Conservation (phyloP, 345 rosid species). For the Raphanus raphanistrum region DNA sequence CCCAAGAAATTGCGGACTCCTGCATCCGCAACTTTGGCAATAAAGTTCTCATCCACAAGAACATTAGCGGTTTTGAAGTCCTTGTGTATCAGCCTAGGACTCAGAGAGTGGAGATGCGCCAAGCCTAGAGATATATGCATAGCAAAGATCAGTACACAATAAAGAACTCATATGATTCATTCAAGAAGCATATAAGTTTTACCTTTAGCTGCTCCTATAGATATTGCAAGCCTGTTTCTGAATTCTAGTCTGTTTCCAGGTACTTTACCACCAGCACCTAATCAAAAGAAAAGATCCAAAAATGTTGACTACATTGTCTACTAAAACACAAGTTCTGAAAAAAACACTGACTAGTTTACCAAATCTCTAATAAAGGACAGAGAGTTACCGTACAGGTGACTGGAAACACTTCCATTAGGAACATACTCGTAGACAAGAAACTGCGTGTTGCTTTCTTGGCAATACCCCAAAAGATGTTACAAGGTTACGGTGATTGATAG, state of each 20-base stretch:
- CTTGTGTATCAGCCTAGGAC: constrained; percentile 85
- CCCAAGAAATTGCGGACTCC: constrained; percentile 83
- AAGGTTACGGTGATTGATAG: constrained; percentile 82
- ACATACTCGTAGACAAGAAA: constrained; percentile 81
- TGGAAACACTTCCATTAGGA: constrained; percentile 97
- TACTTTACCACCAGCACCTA: constrained; percentile 64
- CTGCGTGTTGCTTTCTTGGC: constrained; percentile 81
- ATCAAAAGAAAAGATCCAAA: neutral
- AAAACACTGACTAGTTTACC: constrained; percentile 15
- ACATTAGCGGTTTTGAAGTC: constrained; percentile 92
- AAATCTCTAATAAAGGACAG: constrained; percentile 43
- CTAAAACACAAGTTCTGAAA: constrained; percentile 6
- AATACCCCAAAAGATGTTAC: constrained; percentile 89
- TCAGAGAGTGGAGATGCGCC: constrained; percentile 82
- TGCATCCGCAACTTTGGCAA: constrained; percentile 92
- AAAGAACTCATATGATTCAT: constrained; percentile 1
- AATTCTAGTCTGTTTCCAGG: constrained; percentile 82
- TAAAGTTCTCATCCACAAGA: constrained; percentile 86
- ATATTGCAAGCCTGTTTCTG: constrained; percentile 83
- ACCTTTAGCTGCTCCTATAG: constrained; percentile 98
- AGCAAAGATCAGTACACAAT: constrained; percentile 32
- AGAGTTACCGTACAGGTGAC: constrained; percentile 96
- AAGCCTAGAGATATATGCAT: constrained; percentile 58
- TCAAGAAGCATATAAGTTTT: constrained; percentile 41
- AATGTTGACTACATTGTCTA: constrained; percentile 2